Percentiles rank a stretch among this genome's conserved stretches.
Conservation (phyloP, 1,284 basidiomycete species). For the Coniophora puteana region DNA sequence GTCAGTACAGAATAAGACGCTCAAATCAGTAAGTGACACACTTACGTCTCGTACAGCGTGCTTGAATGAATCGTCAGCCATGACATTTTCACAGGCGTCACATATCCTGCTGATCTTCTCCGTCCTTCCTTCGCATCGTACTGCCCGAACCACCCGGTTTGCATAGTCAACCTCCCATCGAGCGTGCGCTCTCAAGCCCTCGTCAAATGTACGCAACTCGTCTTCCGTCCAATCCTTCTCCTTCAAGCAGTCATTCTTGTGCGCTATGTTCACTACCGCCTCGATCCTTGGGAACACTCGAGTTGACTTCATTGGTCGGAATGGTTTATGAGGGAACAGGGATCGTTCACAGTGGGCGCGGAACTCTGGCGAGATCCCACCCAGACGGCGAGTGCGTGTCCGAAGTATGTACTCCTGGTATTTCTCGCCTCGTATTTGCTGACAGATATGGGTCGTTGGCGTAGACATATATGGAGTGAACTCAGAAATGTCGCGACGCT, state of each 20-base stretch:
- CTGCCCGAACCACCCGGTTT: background rate
- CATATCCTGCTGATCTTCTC: background rate
- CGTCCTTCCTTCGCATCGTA: background rate
- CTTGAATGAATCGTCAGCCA: background rate
- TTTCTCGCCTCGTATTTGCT: background rate
- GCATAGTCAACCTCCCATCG: background rate
- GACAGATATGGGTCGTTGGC: background rate
- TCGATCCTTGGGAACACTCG: background rate
- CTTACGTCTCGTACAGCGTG: background rate
- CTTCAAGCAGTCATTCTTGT: background rate
- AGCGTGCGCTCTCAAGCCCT: background rate
- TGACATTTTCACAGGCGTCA: background rate
- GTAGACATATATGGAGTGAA: background rate
- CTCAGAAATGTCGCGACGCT: background rate
- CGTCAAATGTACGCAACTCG: background rate
- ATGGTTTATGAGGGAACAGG: background rate
- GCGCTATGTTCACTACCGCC: background rate
- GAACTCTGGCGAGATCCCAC: background rate
- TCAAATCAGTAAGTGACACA: background rate
- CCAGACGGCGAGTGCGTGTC: background rate
- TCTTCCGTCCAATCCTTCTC: background rate
- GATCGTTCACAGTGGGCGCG: background rate
- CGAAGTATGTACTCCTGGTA: background rate
- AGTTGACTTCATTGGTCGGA: background rate
- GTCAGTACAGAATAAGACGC: background rate